Conservation (phyloP, 176 grass and related monocot species). For the Oryza australiensis region DNA sequence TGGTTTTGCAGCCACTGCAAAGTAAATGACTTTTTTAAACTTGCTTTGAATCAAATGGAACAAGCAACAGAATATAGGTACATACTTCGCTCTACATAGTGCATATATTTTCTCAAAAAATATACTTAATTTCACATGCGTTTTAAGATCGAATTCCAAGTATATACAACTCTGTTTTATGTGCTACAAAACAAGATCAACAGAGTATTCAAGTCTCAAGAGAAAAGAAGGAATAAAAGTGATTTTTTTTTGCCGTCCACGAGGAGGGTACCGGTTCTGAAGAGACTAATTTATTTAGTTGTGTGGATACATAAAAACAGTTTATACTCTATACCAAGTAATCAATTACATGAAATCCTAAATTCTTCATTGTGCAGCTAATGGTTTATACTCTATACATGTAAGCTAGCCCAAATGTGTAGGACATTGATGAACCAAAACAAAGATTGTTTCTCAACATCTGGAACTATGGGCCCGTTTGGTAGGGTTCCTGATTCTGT, state of each 20-base stretch:
- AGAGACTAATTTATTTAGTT: not conserved
- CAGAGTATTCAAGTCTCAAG: not conserved
- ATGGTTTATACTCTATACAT: not conserved
- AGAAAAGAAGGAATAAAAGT: not conserved
- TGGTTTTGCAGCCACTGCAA: conserved; percentile 31
- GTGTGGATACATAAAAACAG: not conserved
- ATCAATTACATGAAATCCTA: not conserved
- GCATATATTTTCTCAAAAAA: not conserved
- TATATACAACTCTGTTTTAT: conserved; percentile 1
- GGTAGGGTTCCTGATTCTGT: no score
- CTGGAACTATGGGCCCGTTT: no score
- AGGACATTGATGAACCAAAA: conserved; percentile 8
- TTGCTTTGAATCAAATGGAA: conserved; percentile 5
- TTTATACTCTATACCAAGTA: conserved; percentile 10
- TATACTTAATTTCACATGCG: not conserved
- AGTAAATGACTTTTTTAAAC: conserved; percentile 10
- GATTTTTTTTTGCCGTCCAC: not conserved
- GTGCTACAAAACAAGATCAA: not conserved
- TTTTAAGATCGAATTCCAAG: conserved; percentile 3
- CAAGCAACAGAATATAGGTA: not conserved
- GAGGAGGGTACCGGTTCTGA: not conserved
- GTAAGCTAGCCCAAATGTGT: not conserved
- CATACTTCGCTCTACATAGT: not conserved
- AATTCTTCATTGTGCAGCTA: not conserved
- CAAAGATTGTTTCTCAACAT: not conserved